Base-by-base conservation (phyloP, 1,139 yeast genomes). In the Blastobotrys raffinosifermentans region DNA sequence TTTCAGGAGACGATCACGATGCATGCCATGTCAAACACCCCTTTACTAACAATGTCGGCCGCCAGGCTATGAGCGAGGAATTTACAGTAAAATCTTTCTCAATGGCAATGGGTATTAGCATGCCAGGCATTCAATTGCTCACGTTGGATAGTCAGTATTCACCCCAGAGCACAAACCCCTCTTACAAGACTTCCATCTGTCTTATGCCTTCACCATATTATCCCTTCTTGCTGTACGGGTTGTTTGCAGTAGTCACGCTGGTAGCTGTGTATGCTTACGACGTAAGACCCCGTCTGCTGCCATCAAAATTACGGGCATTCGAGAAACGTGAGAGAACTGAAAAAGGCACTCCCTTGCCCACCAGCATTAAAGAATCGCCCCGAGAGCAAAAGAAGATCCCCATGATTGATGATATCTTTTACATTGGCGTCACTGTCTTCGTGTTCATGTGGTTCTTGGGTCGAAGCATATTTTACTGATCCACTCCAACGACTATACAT, bases 1-100 rank as follows among this genome's bases (percentile, higher is more conserved):
- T 87, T 55, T 80, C 94, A 3, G 98, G 98, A 1, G 98, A 91
- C 56, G 98, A 91, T 57, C 98, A 91, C 61, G 98, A 91, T 58
- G 89, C 86, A 48, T 91, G 98, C 60, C 87, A 82, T 46, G 73
- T 83, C 10, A 61, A 64, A 9, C 96, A 87, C 52, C 60, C 70
- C 2, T 76, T 70, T 38, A 31, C 30, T 10, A 48, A 40, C 4
- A 47, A 41, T 9, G 55, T 58, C 18, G 66, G 68, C 1, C 60
- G 61, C 2, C 55, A 55, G 11, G 47, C 52, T 8, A 16, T 16
- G 18, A 73, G 83, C 0, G 76, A 80, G 35, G 98, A 91, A 58
- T 77, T 82, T 44, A 84, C 96, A 0, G 87, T 87, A 13, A 91
- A 91, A 55, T 75, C 94, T 1, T 77, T 84, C 40, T 83, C 96